Percentiles rank a stretch among this genome's conserved stretches.
phyloP scores from a whole-genome alignment of 1,284 basidiomycete species.

The Mycena sp. region DNA sequence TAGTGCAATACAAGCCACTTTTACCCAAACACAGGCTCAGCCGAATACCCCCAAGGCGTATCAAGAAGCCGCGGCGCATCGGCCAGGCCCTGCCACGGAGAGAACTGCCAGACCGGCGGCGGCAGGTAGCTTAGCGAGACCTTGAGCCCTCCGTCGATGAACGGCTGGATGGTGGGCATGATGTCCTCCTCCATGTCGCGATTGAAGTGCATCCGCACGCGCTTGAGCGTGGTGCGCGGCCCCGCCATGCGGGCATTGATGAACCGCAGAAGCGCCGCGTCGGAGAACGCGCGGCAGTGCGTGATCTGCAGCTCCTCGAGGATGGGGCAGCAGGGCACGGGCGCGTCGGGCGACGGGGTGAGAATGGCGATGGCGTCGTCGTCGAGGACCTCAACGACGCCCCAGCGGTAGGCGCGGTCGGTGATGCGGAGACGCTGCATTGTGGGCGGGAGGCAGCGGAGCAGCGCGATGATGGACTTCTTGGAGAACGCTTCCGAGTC shows the following conservation, averaged over 20 bases:
- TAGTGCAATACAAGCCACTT: too few relatives aligned
- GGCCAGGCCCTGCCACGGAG: conserved; percentile 12
- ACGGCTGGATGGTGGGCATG: neutral
- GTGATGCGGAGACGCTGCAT: neutral
- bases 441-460: neutral
- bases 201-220: neutral
- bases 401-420: neutral
- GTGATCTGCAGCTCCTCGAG: neutral
- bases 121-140: neutral
- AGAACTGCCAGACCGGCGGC: neutral
- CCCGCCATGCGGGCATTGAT: neutral
- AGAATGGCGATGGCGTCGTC: neutral
- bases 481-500: neutral
- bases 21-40: too few relatives aligned
- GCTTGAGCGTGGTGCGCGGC: neutral
- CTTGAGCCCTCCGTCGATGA: neutral
- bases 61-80: conserved; percentile 5
- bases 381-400: neutral
- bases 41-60: too few relatives aligned
- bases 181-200: neutral
- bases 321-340: neutral
- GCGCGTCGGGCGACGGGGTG: neutral
- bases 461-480: neutral
- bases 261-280: conserved; percentile 1
- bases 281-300: neutral